phyloP scores from a whole-genome alignment of 2,329 filamentous ascomycete genomes.

The Neopestalotiopsis clavispora region DNA sequence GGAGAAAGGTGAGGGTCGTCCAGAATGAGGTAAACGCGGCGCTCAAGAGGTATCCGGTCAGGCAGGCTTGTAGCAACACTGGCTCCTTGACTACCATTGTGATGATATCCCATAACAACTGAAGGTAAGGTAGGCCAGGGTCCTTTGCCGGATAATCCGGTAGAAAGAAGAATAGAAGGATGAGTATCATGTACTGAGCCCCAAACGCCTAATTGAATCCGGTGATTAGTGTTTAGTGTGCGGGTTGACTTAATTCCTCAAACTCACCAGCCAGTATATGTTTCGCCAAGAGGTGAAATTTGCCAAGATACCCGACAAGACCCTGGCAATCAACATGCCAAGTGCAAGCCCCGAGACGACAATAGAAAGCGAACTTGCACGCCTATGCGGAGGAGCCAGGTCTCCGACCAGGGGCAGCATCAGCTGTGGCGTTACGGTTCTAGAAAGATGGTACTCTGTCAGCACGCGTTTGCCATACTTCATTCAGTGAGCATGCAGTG shows the following conservation, averaged over 20 bases:
- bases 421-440: constrained; percentile 47
- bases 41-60: constrained; percentile 41
- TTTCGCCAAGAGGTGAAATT: constrained; percentile 69
- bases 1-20: constrained; percentile 81
- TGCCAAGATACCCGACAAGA: constrained; percentile 71
- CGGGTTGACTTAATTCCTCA: background rate
- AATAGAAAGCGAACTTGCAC: constrained; percentile 67
- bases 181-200: constrained; percentile 66
- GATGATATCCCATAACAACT: constrained; percentile 63
- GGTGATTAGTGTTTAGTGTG: background rate
- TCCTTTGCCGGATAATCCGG: constrained; percentile 73
- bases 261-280: constrained; percentile 64
- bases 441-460: constrained; percentile 18
- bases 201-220: constrained; percentile 48
- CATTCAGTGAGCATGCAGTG: background rate
- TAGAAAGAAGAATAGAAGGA: constrained; percentile 68
- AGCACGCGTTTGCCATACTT: background rate
- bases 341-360: constrained; percentile 69
- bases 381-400: constrained; percentile 64
- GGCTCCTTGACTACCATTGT: constrained; percentile 63
- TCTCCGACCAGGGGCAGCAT: constrained; percentile 77
- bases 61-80: constrained; percentile 65
- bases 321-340: constrained; percentile 69
- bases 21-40: constrained; percentile 68
- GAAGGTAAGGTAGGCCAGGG: constrained; percentile 61